Base-by-base conservation (phyloP, 2,329 filamentous ascomycete genomes). In the Periglandula ipomoeae region DNA sequence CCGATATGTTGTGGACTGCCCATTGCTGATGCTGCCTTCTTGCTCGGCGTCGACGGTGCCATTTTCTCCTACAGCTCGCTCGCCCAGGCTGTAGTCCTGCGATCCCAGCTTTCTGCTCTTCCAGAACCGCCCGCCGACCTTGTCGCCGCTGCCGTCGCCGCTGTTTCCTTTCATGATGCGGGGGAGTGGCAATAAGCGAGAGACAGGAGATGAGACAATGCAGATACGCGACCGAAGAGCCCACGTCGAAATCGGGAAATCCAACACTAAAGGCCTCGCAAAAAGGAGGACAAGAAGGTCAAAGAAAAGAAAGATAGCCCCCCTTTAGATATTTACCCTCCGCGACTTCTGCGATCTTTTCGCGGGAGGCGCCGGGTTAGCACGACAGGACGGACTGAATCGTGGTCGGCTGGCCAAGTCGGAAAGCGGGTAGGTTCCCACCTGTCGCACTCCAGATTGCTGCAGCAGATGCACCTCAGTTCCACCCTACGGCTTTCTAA, bases 1-100 rank as follows among this genome's bases (percentile, higher is more conserved):
- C 47, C 65, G 64, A 48, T 71, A 72, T 51, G 62, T 59, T n/a
- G 53, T 58, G 19, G 61, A 55, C 9, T 53, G 48, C 24, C 58
- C 62, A 48, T 61, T 56, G 43, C 46, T 53, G 13, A 11, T 32
- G 13, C 42, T 41, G 22, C 34, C 22, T 10, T 55, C 55, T 35
- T 50, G 53, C 11, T 57, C 59, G 22, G 34, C 53, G 20, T 59
- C 58, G 22, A 50, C 51, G 26, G 46, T 53, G 13, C 45, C 48
- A 45, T 52, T 40, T 40, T 53, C 54, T 39, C 56, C 55, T 32
- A 49, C 39, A 26, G 48, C 17, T 9, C 58, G 60, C 42, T 61
- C 56, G 17, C 40, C 53, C n/a, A 64, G 53, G 20, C 50, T 57
- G 39, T 58, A 59, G 49, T 65, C 58, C 34, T 56, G 57, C 2